Evolutionary conservation across 805 yeast species (phyloP), one percentile per base, ranked within the genome.

Genomic region (Yamadazyma nakazawae): DNA sequence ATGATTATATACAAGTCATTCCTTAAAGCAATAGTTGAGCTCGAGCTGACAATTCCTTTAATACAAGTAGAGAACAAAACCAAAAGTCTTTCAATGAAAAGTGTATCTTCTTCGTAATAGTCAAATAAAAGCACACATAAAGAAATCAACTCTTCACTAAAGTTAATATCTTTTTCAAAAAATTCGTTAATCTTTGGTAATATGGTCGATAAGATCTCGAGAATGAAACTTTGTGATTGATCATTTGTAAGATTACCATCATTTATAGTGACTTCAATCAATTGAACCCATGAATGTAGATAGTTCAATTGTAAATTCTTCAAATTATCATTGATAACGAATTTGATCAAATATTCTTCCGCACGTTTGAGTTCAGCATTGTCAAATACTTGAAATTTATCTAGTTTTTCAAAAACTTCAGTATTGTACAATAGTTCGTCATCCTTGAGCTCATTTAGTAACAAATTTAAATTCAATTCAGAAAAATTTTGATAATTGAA

Each of bases 221-320:
- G 65, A 45, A 89, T 81, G 57, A 92, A 85, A 34, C 79, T 76
- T 40, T 48, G 49, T 19, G 50, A 46, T 13, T 48, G 48, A 0
- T 81, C 71, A 40, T 84, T 71, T n/a, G 66, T 63, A 0, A 73
- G 57, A 6, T 70, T 63, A 46, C 81, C 63, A 61, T 84, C 90
- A 4, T 81, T 72, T 4, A 88, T 81, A 38, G 88, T 65, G 3
- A 89, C 80, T 51, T 89, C 88, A 19, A 88, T 82, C 42, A 91
- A 63, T 54, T 83, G 84, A 18, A 84, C 82, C 98, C 98, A 92
- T 0, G 95, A 79, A 57, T 84, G 88, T 25, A 92, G 66, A 47
- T 84, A 80, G 12, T 75, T 66, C 40, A 85, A 66, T 50, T 85
- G 94, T 8, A 72, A 68, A 1, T 72, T 61, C 50, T 74, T 74